Evolutionary conservation across 2,329 filamentous ascomycete genomes (phyloP), one percentile per base, ranked within the genome.

Genomic region (Nigrospora oryzae): DNA sequence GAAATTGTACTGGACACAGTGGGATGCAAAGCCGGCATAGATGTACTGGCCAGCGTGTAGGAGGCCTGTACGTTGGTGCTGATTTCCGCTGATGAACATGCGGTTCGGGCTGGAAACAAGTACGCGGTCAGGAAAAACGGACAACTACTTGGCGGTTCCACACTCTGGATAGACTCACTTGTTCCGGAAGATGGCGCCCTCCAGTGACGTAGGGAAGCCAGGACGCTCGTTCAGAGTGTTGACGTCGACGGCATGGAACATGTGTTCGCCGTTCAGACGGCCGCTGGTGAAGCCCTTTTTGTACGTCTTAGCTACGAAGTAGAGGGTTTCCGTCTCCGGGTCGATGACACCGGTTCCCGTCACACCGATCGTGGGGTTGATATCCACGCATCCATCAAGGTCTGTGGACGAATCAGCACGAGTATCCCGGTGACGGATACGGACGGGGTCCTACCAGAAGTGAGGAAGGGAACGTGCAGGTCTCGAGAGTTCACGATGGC

Each of bases 291-390:
- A 56, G 46, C 68, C 63, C 44, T 69, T 55, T 3, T 52, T 51
- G 51, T 76, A 75, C 0, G 72, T 74, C 53, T 75, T 76, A 16
- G 69, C 53, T 0, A 65, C 73, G 13, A 74, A 54, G 46, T 74
- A 75, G 54, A 69, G 67, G 3, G 71, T 69, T 35, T 72, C 69
- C 0, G 71, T 73, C 14, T 53, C 63, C 2, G 70, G 68, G 54
- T 75, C 73, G 47, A 75, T 74, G 32, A 73, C 69, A 35, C 71
- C 71, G 32, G 72, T 75, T 0, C 67, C 67, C 3, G 69, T 71
- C 15, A 74, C 62, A 37, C 72, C 73, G 33, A 75, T 60, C 15
- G 57, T 57, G 33, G 71, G 69, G 37, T 66, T 67, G 51, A 74
- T 69, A 50, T 73, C 70, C 28, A 68, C 63, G 47, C 70, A 75